phyloP scores from a whole-genome alignment of 2,329 filamentous ascomycete genomes.

The Venturia nashicola region DNA sequence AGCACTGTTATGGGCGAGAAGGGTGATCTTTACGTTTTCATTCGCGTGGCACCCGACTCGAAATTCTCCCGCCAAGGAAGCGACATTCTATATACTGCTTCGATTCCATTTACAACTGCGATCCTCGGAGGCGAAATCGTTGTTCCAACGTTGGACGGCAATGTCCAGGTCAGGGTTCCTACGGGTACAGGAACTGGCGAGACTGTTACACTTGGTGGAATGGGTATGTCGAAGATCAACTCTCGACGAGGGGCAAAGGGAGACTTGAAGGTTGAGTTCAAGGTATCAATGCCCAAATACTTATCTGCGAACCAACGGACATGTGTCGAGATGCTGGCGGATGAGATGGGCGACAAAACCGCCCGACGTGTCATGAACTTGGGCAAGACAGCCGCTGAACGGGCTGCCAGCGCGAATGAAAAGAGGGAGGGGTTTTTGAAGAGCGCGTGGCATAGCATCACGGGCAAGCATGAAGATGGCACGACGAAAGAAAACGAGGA shows the following conservation, averaged over 20 bases:
- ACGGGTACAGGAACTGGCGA: slow-evolving; percentile 91
- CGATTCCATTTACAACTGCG: slow-evolving; percentile 84
- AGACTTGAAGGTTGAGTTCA: slow-evolving; percentile 88
- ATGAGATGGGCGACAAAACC: slow-evolving; percentile 87
- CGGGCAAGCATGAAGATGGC: slow-evolving; percentile 47
- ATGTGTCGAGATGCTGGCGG: slow-evolving; percentile 87
- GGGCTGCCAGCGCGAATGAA: slow-evolving; percentile 30
- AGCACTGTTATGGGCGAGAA: slow-evolving; percentile 23
- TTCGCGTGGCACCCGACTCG: slow-evolving; percentile 77
- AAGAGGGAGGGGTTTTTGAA: slow-evolving; percentile 85
- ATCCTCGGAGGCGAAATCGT: slow-evolving; percentile 80
- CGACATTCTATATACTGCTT: slow-evolving; percentile 85
- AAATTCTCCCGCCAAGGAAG: slow-evolving; percentile 81
- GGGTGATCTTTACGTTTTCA: slow-evolving; percentile 84
- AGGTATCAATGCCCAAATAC: slow-evolving; percentile 90
- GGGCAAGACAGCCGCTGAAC: slow-evolving; percentile 31
- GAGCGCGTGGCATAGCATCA: slow-evolving; percentile 84
- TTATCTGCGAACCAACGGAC: slow-evolving; percentile 83
- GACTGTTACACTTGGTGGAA: slow-evolving; percentile 73
- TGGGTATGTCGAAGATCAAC: slow-evolving; percentile 82
- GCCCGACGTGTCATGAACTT: slow-evolving; percentile 91
- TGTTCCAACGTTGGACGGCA: slow-evolving; percentile 80
- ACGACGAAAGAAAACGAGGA: slow-evolving; percentile 13
- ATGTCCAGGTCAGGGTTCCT: slow-evolving; percentile 80
- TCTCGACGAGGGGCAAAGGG: slow-evolving; percentile 55